Evolutionary conservation across 441 rosid genomes (phyloP), one percentile per base, ranked within the genome.

Genomic region (Gossypium gossypioides): DNA sequence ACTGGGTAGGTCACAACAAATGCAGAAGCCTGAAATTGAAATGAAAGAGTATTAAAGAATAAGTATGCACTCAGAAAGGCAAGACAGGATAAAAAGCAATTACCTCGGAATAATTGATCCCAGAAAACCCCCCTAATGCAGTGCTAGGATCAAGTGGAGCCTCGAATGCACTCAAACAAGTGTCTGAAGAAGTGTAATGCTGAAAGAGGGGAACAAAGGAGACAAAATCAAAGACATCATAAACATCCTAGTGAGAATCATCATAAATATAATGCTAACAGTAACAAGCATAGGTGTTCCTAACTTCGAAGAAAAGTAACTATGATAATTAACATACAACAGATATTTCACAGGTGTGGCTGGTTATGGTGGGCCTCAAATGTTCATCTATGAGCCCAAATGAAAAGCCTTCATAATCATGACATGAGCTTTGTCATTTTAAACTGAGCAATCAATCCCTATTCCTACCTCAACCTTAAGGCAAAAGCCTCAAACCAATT

Each of bases 71-170:
- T 74, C 60, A 78, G 42, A 77, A 15, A 63, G 46, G 40, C 40
- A 80, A 72, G 66, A 74, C 72, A 62, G 18, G 72, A 75, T 76
- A 29, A 76, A 77, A 81, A 64, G 10, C 10, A 29, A 48, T 78
- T 82, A 87, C 94, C 94, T 87, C 91, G 3, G 91, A 81, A 77
- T 80, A 87, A 73, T 84, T 87, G 76, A 77, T 84, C 76, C 88
- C 88, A 48, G 88, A 74, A 81, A 89, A 89, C 46, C 91, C 94
- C 71, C 94, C 94, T 70, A 89, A 74, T 69, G 81, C 85, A 58
- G 90, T 85, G 82, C 90, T 89, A 75, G 94, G 94, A 82, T 87
- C 94, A 77, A 87, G 85, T 32, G 94, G 94, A 60, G 88, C 94
- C 77, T 89, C 59, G 76, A 87, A 89, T 74, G 94, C 94, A 75